Conservation (phyloP, 2,329 filamentous ascomycete genomes). For the Aureobasidium sp. region DNA sequence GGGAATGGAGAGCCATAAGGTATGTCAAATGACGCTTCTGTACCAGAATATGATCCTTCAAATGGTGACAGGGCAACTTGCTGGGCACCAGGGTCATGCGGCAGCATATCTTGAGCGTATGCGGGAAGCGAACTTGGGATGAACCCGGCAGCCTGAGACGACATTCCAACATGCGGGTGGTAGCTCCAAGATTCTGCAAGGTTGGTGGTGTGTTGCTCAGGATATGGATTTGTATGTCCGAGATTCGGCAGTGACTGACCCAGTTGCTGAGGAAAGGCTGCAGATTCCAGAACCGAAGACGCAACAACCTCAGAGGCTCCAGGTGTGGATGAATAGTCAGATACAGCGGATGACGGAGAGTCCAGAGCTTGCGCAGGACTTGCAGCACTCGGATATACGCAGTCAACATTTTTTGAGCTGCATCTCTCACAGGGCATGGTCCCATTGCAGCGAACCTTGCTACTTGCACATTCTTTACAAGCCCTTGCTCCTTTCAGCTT, state of each 20-base stretch:
- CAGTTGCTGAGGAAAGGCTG: background rate
- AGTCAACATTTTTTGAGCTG: constrained; percentile 20
- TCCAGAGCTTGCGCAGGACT: background rate
- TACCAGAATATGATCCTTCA: constrained; percentile 5
- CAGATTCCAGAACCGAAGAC: background rate
- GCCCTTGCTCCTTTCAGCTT: constrained; percentile 23
- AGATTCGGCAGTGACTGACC: background rate
- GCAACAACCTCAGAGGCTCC: background rate
- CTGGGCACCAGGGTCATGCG: background rate
- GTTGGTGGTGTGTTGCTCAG: background rate
- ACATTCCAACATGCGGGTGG: background rate
- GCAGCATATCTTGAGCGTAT: background rate
- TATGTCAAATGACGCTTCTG: background rate
- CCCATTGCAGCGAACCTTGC: constrained; percentile 27
- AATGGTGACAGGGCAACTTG: background rate
- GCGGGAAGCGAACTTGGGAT: background rate
- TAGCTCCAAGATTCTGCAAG: background rate
- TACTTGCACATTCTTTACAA: constrained; percentile 24
- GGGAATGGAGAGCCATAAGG: background rate
- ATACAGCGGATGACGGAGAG: constrained; percentile 1
- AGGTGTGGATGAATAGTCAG: background rate
- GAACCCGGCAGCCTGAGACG: background rate
- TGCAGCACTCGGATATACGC: constrained; percentile 21
- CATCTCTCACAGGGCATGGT: constrained; percentile 24
- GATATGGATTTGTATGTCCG: background rate